These are phyloP conservation scores for Vitis rupestris DNA, from an alignment of 164 flowering plant genomes.

Conservation along the genomic window DNA sequence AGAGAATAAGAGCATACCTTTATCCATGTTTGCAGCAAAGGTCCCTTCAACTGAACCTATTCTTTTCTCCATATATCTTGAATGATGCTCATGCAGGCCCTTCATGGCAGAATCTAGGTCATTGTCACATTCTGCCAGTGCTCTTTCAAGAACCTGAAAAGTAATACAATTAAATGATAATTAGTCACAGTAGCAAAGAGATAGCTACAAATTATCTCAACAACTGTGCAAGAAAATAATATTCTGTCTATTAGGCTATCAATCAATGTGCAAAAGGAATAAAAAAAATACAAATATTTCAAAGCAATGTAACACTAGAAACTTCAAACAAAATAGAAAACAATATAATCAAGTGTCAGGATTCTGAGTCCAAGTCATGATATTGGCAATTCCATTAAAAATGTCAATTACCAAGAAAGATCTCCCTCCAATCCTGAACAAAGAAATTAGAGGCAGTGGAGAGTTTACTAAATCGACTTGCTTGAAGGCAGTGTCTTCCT, in stretches of 20 bases:
- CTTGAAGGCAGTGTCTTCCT: too few species aligned
- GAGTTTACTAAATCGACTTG: too few species aligned
- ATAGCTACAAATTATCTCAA: neutral
- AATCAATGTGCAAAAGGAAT: neutral
- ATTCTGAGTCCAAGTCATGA: too few species aligned
- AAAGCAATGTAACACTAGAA: too few species aligned
- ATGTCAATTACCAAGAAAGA: too few species aligned
- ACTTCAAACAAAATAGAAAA: too few species aligned
- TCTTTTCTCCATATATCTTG: constrained; percentile 31
- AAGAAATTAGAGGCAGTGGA: too few species aligned
- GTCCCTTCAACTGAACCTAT: constrained; percentile 5
- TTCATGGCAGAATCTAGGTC: constrained; percentile 68
- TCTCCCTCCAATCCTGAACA: too few species aligned
- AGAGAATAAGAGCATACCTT: neutral
- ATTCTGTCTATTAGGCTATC: neutral
- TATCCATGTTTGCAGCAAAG: neutral
- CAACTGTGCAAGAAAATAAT: neutral
- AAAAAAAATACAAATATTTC: too few species aligned
- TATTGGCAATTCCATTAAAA: too few species aligned
- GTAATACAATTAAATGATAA: neutral
- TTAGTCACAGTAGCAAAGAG: neutral
- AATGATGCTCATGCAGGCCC: constrained; percentile 43
- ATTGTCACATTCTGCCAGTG: constrained; percentile 55
- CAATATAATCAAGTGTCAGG: too few species aligned
- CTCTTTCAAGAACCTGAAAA: constrained; percentile 58